Base-by-base conservation (phyloP, 164 flowering plant genomes). In the Macadamia tetraphylla region DNA sequence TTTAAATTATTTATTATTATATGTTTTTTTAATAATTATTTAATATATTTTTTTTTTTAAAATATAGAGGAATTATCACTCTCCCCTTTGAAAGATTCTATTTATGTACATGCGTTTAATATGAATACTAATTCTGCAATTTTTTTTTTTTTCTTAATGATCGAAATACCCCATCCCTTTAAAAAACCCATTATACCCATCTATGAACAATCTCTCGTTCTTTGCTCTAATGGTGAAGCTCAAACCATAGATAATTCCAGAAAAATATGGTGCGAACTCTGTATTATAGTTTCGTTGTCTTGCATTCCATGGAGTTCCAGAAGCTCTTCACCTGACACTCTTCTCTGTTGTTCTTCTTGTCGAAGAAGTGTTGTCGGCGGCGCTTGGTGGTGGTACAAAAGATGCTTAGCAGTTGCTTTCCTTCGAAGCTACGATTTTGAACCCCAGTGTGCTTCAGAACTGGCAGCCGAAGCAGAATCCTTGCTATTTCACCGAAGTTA, bases 401-500 rank as follows among this genome's bases (percentile, higher is more conserved):
- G 83, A 84, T 66, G 58, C 77, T 15, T 70, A 82, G 65, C 74
- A 68, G 48, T 82, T 92, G 6, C 58, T 88, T 49, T 70, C 67
- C 67, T 92, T 92, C 84, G 87, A 86, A 68, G 55, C 69, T 49
- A n/a, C 81, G 6, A 76, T 88, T 3, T 65, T 65, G 0, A 68
- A 82, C 72, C 78, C 85, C 6, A 57, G 46, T 18, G 35, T 67
- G 9, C 86, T 92, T 30, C 68, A 14, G 9, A 73, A 70, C 76
- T 92, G 98, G 98, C 70, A 63, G 6, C 66, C 75, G 5, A 67
- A 60, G 32, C 48, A 31, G 3, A 63, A 74, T 74, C 91, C 89
- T 7, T 92, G 98, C 74, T n/a, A 29, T 53, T 92, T 86, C 73
- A 30, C 29, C 40, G 91, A 90, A 9, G 86, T 92, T 29, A 17